Evolutionary conservation across 805 yeast species (phyloP).

Genomic region (Wickerhamiella spandovensis): DNA sequence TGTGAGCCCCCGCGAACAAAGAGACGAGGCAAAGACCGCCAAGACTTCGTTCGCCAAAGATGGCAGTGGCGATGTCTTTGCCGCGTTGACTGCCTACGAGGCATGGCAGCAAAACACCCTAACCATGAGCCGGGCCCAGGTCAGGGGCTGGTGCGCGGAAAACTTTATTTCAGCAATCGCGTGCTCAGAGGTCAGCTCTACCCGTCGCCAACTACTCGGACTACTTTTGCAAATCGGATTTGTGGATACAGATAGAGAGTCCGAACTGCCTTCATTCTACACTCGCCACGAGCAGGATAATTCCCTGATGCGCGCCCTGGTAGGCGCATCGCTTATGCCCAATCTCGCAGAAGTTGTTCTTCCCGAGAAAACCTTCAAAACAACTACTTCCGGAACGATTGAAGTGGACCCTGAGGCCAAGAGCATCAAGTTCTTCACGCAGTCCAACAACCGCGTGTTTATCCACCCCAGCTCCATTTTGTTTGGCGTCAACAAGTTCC

Average conservation of each 20-base stretch:
- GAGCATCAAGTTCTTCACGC: slow-evolving; percentile 56
- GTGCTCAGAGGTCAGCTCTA: slow-evolving; percentile 56
- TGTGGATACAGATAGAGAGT: slow-evolving; percentile 40
- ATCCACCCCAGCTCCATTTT: slow-evolving; percentile 76
- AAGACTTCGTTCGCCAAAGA: slow-evolving; percentile 20
- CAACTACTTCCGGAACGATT: slow-evolving; percentile 64
- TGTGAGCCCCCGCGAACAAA: slow-evolving; percentile 41
- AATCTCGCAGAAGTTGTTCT: slow-evolving; percentile 65
- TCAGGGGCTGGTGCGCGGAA: slow-evolving; percentile 37
- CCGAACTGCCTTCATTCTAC: slow-evolving; percentile 10
- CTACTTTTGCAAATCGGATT: slow-evolving; percentile 71
- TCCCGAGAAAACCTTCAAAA: slow-evolving; percentile 66
- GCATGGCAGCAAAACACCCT: slow-evolving; percentile 32
- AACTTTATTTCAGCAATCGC: slow-evolving; percentile 50
- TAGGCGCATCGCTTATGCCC: slow-evolving; percentile 76
- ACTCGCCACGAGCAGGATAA: slow-evolving; percentile 38
- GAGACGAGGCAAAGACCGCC: slow-evolving; percentile 45
- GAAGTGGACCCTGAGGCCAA: slow-evolving; percentile 77
- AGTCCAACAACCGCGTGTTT: slow-evolving; percentile 61
- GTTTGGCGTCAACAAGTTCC: slow-evolving; percentile 36
- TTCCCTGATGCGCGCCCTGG: slow-evolving; percentile 46
- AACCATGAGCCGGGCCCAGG: slow-evolving; percentile 18
- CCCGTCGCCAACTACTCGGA: slow-evolving; percentile 55
- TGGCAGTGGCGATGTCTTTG: slow-evolving; percentile 65
- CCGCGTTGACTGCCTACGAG: slow-evolving; percentile 45